Base-by-base conservation (phyloP, 371 early-diverging fungal genomes). In the Parasitella parasitica region DNA sequence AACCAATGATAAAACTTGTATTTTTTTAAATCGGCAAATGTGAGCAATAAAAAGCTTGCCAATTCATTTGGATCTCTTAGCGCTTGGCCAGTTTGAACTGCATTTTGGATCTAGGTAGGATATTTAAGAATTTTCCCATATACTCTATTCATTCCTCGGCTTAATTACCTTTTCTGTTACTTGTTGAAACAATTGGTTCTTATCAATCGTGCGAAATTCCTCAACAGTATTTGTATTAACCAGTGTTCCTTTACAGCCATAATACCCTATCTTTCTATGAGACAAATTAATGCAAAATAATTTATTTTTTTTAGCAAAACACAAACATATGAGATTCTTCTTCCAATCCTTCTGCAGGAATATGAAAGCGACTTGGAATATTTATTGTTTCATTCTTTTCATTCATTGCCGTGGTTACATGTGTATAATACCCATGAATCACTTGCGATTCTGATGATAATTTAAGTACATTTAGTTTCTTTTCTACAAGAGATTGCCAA, bases 1-100 rank as follows among this genome's bases (percentile, higher is more conserved):
- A 94, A 91, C 95, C 95, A 95, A 73, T 95, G 95, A 74, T 88
- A 90, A 72, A 92, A 97, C 69, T 87, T 89, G 84, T 93, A 94
- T 69, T 90, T 90, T 69, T 97, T 97, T 59, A 97, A 71, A 75
- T 97, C 96, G 0, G 96, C 94, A 82, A 92, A 96, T 2, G 96
- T 87, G 15, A 96, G 54, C 37, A 94, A 64, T 7, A 91, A 54
- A 64, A 96, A 94, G 4, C 74, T 73, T 41, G 78, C 74, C 30
- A 97, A 77, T 8, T 86, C 54, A 28, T 64, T 67, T 2, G 96
- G 94, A 30, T 83, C 48, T 22, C 67, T 30, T 1, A 89, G 57
- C 0, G 91, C 93, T n/a, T 66, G 67, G 15, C 92, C 91, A 37
- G 81, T 80, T 7, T 57, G 59, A 13, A 96, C 91, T 20, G 78